These are phyloP conservation scores for Xenosphaeropsis pyriputrescens DNA, from an alignment of 2,329 filamentous ascomycete species.

Conservation along the genomic window DNA sequence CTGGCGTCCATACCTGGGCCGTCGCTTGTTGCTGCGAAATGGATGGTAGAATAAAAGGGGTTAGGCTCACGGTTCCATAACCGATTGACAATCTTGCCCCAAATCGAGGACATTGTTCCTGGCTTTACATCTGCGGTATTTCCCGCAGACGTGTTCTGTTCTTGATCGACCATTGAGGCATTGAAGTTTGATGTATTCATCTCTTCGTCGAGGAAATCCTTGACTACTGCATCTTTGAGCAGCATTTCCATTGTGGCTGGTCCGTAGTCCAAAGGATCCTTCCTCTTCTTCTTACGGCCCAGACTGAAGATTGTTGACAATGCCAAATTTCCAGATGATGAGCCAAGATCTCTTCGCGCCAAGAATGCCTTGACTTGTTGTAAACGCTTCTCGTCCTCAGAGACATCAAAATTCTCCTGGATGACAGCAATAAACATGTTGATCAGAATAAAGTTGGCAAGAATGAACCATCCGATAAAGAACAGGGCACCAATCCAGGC, in stretches of 20 bases:
- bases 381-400: slow-evolving; percentile 92
- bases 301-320: slow-evolving; percentile 57
- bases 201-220: slow-evolving; percentile 79
- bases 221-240: slow-evolving; percentile 87
- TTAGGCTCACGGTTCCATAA: slow-evolving; percentile 66
- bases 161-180: slow-evolving; percentile 6
- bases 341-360: slow-evolving; percentile 74
- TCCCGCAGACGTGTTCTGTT: slow-evolving; percentile 19
- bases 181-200: slow-evolving; percentile 27
- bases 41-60: slow-evolving; percentile 80
- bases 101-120: slow-evolving; percentile 43
- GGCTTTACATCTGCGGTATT: slow-evolving; percentile 30
- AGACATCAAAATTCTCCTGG: slow-evolving; percentile 97
- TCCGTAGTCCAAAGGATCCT: slow-evolving; percentile 83
- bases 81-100: slow-evolving; percentile 40
- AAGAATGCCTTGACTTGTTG: slow-evolving; percentile 94
- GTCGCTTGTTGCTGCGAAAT: slow-evolving; percentile 49
- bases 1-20: slow-evolving; percentile 71
- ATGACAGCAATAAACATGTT: slow-evolving; percentile 99
- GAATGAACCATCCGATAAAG: slow-evolving; percentile 87
- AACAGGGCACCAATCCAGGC: slow-evolving; percentile 89
- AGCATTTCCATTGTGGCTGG: slow-evolving; percentile 91
- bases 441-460: slow-evolving; percentile 87
- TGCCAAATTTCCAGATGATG: slow-evolving; percentile 57
- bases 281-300: slow-evolving; percentile 41